Percentiles rank a stretch among this genome's conserved stretches.
phyloP scores from a whole-genome alignment of 495 filamentous ascomycete genomes.

The Neurospora cerealis region DNA sequence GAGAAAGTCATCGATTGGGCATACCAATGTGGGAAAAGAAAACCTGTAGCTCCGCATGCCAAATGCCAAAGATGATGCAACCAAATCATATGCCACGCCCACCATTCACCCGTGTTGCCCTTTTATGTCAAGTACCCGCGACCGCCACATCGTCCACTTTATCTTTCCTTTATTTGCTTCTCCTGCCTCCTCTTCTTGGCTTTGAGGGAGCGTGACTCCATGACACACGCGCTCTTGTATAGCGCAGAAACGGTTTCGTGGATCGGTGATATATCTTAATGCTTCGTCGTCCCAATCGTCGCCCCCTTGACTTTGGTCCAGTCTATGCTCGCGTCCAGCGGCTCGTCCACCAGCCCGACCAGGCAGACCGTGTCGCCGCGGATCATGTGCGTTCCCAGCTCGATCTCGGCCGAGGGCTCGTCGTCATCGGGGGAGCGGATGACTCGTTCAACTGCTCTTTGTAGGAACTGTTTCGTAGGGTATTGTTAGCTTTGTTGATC shows the following conservation, averaged over 20 bases:
- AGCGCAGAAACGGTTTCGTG: background rate
- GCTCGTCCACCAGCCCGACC: conserved; percentile 81
- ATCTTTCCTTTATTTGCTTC: background rate
- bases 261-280: conserved; percentile 12
- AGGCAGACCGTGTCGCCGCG: conserved; percentile 92
- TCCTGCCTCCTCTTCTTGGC: background rate
- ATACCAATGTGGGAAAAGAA: conserved; percentile 8
- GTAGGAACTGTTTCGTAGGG: conserved; percentile 46
- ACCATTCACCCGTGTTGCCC: background rate
- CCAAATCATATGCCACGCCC: background rate
- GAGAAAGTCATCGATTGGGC: background rate
- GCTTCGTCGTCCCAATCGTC: conserved; percentile 76
- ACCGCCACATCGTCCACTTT: background rate
- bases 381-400: conserved; percentile 83
- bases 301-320: conserved; percentile 84
- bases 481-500: no score
- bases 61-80: background rate
- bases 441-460: conserved; percentile 76
- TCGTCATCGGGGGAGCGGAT: conserved; percentile 75
- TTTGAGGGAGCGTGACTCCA: background rate
- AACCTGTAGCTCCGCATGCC: background rate
- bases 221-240: background rate
- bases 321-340: conserved; percentile 77
- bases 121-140: background rate
- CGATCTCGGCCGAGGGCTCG: conserved; percentile 69